Evolutionary conservation across 2,329 filamentous ascomycete species (phyloP).

Genomic region (Aspergillus nomiae): DNA sequence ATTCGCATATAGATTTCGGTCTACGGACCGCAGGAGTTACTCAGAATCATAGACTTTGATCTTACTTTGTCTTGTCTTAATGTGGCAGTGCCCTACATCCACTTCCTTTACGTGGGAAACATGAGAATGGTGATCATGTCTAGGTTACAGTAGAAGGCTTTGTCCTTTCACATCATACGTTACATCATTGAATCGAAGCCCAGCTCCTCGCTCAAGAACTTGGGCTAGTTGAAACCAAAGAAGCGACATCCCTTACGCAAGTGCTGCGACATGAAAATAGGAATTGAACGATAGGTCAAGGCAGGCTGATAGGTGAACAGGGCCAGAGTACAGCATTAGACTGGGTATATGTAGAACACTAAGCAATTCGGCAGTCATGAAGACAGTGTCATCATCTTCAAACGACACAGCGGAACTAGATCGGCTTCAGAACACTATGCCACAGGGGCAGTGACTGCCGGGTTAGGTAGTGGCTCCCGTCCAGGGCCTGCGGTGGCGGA

Average conservation of each 20-base stretch:
- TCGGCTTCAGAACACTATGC: slow-evolving; percentile 22
- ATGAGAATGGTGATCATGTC: not conserved
- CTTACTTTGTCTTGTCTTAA: not conserved
- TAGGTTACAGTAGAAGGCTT: not conserved
- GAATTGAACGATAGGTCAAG: not conserved
- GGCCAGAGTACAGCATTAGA: slow-evolving; percentile 12
- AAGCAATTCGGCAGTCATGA: slow-evolving; percentile 8
- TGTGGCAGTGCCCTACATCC: not conserved
- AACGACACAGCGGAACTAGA: not conserved
- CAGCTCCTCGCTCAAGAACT: not conserved
- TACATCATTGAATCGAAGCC: not conserved
- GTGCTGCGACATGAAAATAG: not conserved
- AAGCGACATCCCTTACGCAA: not conserved
- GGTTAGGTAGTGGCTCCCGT: slow-evolving; percentile 24
- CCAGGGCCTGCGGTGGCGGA: slow-evolving; percentile 38
- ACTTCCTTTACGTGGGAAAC: not conserved
- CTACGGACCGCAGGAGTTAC: not conserved
- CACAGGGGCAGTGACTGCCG: slow-evolving; percentile 26
- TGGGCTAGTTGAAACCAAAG: not conserved
- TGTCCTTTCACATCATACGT: not conserved
- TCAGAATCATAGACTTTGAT: not conserved
- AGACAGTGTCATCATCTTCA: not conserved
- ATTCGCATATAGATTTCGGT: not conserved
- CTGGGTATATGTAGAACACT: slow-evolving; percentile 19
- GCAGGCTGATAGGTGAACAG: not conserved